Evolutionary conservation across 2,329 filamentous ascomycete species (phyloP), one percentile per base, ranked within the genome.

Genomic region (Tolypocladium sp.): DNA sequence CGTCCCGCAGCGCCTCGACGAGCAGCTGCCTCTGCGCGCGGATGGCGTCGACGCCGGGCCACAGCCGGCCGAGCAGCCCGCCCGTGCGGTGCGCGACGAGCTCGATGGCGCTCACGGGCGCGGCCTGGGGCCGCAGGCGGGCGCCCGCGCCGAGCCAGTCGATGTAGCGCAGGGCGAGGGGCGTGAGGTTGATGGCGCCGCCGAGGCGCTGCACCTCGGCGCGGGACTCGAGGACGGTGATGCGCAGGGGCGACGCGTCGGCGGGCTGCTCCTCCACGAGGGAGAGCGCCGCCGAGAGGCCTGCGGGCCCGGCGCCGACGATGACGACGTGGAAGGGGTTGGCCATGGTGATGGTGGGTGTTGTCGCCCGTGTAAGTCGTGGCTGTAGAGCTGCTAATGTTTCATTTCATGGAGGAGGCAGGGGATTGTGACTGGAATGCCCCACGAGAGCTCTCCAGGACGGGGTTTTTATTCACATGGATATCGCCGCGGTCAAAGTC

Each of bases 271-370:
- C 76, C 30, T 44, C 30, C 42, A 73, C 74, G 57, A 81, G 71
- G 15, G 79, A 72, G 51, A 82, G 70, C 22, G 81, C 79, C 51
- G 78, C 76, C 20, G 77, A 71, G 35, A 82, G 73, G 42, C 80
- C 81, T 22, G 79, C 75, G 33, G 81, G 78, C 30, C 80, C 80
- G 9, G 77, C 79, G 44, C 80, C 80, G 53, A 83, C 70, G 58
- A 83, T 76, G 63, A 81, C 44, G 42, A 68, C 55, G 49, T 64
- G 65, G 20, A 58, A 58, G 15, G 57, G 51, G 4, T 30, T 25
- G 13, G 51, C 30, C 57, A 58, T 57, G 42, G 4, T 37, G 12
- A 17, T 22, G 35, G n/a, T 25, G 35, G 1, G 0, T 27, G 42
- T 13, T n/a, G 41, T 12, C n/a, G n/a, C n/a, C n/a, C 41, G 41